Evolutionary conservation across 2,329 filamentous ascomycete species (phyloP), one percentile per base, ranked within the genome.

Genomic region (Botryotinia convoluta): DNA sequence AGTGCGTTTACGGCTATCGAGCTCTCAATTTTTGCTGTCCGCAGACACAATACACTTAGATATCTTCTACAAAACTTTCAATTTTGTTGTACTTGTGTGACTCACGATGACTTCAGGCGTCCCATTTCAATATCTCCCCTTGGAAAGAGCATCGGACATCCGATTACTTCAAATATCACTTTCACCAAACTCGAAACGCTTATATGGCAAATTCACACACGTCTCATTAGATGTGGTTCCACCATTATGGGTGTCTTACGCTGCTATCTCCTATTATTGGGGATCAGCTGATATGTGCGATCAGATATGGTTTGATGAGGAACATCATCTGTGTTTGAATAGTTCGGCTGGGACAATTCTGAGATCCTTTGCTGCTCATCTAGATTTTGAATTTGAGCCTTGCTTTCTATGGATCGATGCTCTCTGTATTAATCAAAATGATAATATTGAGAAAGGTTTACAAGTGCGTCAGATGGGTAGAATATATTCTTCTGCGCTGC

Each of bases 1-100:
- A 5, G 22, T 4, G 20, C 4, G 2, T 2, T 61, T 16, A 7
- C 7, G 2, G 3, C 32, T 39, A 26, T 61, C 12, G 3, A n/a
- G 2, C 45, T 26, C 45, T 48, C 3, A 10, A 10, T 26, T 26
- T 22, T 48, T 48, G 4, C 22, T 10, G 2, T 22, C 8, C 1
- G 45, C 10, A 51, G 45, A 51, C 45, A 51, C 3, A 51, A 12
- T 51, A 26, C 10, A 51, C 9, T 51, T 26, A 51, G 4, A 22
- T n/a, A 51, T 14, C 10, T n/a, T n/a, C 10, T n/a, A n/a, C 4
- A 0, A 14, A n/a, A 0, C 2, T 2, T 6, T 14, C 22, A 51
- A 51, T 6, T 26, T n/a, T n/a, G 26, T 12, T 51, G 4, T n/a
- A 14, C 22, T 12, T 14, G n/a, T 5, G 12, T 1, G 6, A 3